Evolutionary conservation across 2,329 filamentous ascomycete species (phyloP).

Genomic region (Colletotrichum acutatum): DNA sequence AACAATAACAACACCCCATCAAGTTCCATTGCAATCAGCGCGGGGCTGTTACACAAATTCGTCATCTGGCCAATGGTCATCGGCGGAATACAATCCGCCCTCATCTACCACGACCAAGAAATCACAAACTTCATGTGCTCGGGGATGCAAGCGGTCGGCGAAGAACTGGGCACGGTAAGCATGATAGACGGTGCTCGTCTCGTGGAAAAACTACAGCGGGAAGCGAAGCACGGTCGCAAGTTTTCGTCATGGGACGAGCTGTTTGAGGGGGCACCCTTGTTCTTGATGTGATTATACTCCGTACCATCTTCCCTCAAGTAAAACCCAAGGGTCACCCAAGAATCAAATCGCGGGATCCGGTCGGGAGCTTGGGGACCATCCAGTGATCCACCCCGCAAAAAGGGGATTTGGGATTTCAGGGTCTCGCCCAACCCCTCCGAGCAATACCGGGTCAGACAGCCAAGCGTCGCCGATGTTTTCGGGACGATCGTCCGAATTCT

Average conservation of each 20-base stretch:
- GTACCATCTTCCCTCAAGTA: background rate
- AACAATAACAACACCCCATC: background rate
- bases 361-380: background rate
- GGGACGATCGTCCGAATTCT: background rate
- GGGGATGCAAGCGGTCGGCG: slow-evolving; percentile 9
- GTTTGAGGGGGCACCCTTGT: slow-evolving; percentile 25
- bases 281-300: slow-evolving; percentile 11
- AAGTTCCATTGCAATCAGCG: background rate
- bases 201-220: background rate
- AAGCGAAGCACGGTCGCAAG: background rate
- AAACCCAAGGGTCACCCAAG: background rate
- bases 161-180: slow-evolving; percentile 19
- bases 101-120: background rate
- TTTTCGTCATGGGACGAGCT: background rate
- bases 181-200: slow-evolving; percentile 28
- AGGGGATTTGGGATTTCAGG: background rate
- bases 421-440: background rate
- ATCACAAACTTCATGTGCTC: background rate
- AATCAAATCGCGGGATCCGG: background rate
- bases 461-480: slow-evolving; percentile 23
- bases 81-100: slow-evolving; percentile 8
- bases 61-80: slow-evolving; percentile 23
- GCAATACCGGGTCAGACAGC: slow-evolving; percentile 19
- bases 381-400: background rate
- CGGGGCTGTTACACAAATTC: slow-evolving; percentile 12